Percentiles rank a stretch among this genome's conserved stretches.
These are phyloP conservation scores for Diaporthe sp. DNA, from an alignment of 2,329 filamentous ascomycete species.

Conservation along the genomic window DNA sequence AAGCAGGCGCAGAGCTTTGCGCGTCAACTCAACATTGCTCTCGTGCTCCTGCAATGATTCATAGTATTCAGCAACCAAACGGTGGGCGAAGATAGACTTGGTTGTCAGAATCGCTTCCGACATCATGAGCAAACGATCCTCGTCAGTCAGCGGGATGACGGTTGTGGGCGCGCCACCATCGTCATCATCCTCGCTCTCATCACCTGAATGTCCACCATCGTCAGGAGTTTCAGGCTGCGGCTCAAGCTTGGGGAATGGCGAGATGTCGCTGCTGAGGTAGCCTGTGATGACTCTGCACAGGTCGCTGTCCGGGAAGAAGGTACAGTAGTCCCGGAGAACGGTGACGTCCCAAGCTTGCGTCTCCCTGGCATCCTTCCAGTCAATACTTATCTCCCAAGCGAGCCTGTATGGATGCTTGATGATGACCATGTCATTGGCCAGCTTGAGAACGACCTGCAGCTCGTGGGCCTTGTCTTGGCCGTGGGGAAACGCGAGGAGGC, in stretches of 20 bases:
- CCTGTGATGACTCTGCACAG: conserved; percentile 84
- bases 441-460: conserved; percentile 76
- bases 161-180: conserved; percentile 65
- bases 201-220: conserved; percentile 53
- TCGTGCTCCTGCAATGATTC: conserved; percentile 87
- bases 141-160: conserved; percentile 72
- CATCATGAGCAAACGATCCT: conserved; percentile 86
- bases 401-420: conserved; percentile 91
- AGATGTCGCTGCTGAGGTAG: conserved; percentile 85
- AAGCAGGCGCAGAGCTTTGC: conserved; percentile 75
- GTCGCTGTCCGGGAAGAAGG: conserved; percentile 86
- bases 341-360: conserved; percentile 81
- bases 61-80: conserved; percentile 86
- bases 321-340: conserved; percentile 82
- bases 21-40: conserved; percentile 80
- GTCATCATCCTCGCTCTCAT: conserved; percentile 68
- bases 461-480: conserved; percentile 76
- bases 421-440: conserved; percentile 93
- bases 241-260: conserved; percentile 73
- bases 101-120: conserved; percentile 74
- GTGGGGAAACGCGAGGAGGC: conserved; percentile 73
- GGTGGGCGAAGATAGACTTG: conserved; percentile 83
- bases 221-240: conserved; percentile 40
- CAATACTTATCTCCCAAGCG: conserved; percentile 90
- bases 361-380: conserved; percentile 85